phyloP scores from a whole-genome alignment of 2,329 filamentous ascomycete genomes.

The Shiraia bambusicola region DNA sequence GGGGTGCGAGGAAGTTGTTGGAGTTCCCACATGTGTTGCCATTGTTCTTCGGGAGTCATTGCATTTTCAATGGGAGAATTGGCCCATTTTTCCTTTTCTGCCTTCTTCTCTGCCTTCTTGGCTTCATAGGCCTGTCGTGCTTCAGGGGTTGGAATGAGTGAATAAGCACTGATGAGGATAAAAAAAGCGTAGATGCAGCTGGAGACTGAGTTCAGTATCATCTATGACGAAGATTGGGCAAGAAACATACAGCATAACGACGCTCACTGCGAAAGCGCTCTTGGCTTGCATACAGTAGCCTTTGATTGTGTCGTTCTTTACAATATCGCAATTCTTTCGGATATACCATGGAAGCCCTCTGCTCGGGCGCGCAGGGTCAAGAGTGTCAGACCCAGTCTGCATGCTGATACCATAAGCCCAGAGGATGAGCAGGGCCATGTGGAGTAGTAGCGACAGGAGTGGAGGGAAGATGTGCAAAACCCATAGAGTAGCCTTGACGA shows the following conservation, averaged over 20 bases:
- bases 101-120: slow-evolving; percentile 36
- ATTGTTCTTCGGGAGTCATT: slow-evolving; percentile 42
- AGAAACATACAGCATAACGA: slow-evolving; percentile 66
- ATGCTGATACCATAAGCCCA: slow-evolving; percentile 68
- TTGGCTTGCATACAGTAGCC: slow-evolving; percentile 68
- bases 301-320: slow-evolving; percentile 56
- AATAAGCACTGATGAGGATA: slow-evolving; percentile 61
- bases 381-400: slow-evolving; percentile 72
- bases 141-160: slow-evolving; percentile 48
- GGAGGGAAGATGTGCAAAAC: slow-evolving; percentile 73
- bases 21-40: slow-evolving; percentile 47
- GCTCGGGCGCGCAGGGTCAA: slow-evolving; percentile 63
- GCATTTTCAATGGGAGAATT: slow-evolving; percentile 30
- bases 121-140: slow-evolving; percentile 25
- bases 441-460: slow-evolving; percentile 61
- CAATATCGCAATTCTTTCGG: slow-evolving; percentile 66
- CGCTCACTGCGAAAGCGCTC: slow-evolving; percentile 63
- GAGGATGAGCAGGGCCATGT: slow-evolving; percentile 59
- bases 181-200: slow-evolving; percentile 64
- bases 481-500: slow-evolving; percentile 68
- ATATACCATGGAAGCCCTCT: slow-evolving; percentile 73
- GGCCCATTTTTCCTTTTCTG: slow-evolving; percentile 40
- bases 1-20: slow-evolving; percentile 42
- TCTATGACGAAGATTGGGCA: background rate
- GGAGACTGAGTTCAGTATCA: background rate